Conservation (phyloP, 2,329 filamentous ascomycete genomes). For the Cytospora leucostoma region DNA sequence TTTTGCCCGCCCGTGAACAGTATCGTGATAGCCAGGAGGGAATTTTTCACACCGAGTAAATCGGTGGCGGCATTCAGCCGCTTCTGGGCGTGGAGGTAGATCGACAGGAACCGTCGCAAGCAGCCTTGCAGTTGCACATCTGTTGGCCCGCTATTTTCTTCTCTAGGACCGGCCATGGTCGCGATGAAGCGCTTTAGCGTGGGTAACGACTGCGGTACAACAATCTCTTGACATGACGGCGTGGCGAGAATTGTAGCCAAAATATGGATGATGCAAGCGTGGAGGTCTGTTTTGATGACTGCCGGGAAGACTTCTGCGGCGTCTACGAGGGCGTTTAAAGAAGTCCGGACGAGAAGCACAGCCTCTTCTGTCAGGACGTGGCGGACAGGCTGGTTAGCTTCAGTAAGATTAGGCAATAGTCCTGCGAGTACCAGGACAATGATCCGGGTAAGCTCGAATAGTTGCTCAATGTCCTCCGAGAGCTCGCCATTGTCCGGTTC, state of each 20-base stretch:
- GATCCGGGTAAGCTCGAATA: constrained; percentile 94
- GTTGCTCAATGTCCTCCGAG: constrained; percentile 95
- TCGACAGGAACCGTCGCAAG: constrained; percentile 78
- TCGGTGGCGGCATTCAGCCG: constrained; percentile 70
- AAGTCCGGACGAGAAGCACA: constrained; percentile 74
- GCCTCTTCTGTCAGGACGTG: constrained; percentile 87
- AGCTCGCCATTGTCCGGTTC: constrained; percentile 73
- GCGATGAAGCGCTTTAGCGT: constrained; percentile 89
- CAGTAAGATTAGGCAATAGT: constrained; percentile 78
- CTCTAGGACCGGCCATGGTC: constrained; percentile 61
- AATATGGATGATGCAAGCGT: constrained; percentile 95
- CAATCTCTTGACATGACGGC: constrained; percentile 79
- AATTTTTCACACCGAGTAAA: constrained; percentile 89
- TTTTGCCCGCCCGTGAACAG: constrained; percentile 80
- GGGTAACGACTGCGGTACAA: constrained; percentile 86
- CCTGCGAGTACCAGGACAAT: constrained; percentile 92
- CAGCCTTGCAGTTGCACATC: constrained; percentile 77
- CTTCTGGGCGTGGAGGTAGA: constrained; percentile 74
- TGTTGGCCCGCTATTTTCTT: constrained; percentile 50
- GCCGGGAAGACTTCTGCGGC: constrained; percentile 94
- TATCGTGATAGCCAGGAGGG: constrained; percentile 83
- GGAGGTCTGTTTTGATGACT: constrained; percentile 93
- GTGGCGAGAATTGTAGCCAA: constrained; percentile 92
- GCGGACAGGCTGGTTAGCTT: constrained; percentile 64
- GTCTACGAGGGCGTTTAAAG: constrained; percentile 86